A percentile compares a stretch with the other conserved stretches of the same genome.
Evolutionary conservation across 257 asterid genomes (phyloP).

Genomic region (Marsdenia floribunda): DNA sequence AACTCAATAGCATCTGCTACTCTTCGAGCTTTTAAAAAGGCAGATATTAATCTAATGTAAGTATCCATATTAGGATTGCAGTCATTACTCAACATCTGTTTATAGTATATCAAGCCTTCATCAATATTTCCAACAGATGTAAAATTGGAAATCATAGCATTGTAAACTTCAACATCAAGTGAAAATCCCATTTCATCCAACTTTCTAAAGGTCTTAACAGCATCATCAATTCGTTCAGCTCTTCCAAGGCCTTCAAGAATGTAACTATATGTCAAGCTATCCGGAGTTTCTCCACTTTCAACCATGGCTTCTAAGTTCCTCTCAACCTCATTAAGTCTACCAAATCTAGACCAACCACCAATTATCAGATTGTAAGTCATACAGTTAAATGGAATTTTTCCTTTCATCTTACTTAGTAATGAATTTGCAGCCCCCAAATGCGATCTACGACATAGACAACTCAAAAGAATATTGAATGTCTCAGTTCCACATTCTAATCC

Average conservation of each 20-base stretch:
- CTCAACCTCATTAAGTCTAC: conserved; percentile 65
- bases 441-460: conserved; percentile 50
- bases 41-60: conserved; percentile 46
- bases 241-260: conserved; percentile 80
- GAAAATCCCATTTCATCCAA: conserved; percentile 45
- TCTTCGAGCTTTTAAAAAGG: conserved; percentile 51
- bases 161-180: conserved; percentile 49
- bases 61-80: conserved; percentile 61
- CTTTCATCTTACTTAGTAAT: conserved; percentile 53
- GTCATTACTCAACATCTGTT: conserved; percentile 38
- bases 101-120: conserved; percentile 48
- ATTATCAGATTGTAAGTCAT: conserved; percentile 48
- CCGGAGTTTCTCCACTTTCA: conserved; percentile 63
- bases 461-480: conserved; percentile 46
- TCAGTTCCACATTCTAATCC: conserved; percentile 44
- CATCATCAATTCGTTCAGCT: conserved; percentile 57
- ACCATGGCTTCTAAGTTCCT: conserved; percentile 55
- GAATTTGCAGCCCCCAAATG: conserved; percentile 55
- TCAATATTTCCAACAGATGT: conserved; percentile 47
- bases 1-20: conserved; percentile 83
- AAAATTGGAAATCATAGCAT: conserved; percentile 68
- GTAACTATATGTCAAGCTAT: conserved; percentile 49
- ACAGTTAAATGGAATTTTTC: conserved; percentile 40
- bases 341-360: conserved; percentile 77
- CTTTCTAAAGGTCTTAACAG: conserved; percentile 46